Conservation (phyloP, 2,329 filamentous ascomycete genomes). For the Sporothrix humicola region DNA sequence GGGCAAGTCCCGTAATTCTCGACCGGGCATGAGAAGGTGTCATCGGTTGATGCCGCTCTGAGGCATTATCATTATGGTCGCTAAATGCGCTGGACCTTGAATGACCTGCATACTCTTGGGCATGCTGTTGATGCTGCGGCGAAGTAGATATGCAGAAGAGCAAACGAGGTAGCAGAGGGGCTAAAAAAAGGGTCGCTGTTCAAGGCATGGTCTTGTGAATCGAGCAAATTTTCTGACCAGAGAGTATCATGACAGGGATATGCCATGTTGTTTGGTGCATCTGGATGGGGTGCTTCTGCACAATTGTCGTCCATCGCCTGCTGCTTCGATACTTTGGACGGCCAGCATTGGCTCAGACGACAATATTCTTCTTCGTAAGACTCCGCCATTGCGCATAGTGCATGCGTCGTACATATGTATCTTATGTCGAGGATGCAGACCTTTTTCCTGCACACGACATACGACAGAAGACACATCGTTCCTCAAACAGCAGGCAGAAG, state of each 20-base stretch:
- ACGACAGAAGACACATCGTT: neutral
- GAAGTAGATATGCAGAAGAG: too few relatives aligned
- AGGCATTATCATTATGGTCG: neutral
- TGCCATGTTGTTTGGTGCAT: neutral
- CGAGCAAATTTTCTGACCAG: neutral
- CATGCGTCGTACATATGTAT: slow-evolving; percentile 20
- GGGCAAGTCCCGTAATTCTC: neutral
- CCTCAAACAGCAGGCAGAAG: neutral
- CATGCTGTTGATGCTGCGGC: neutral
- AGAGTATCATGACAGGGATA: slow-evolving; percentile 1
- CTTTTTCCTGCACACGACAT: neutral
- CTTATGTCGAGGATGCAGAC: neutral
- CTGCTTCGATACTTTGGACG: neutral
- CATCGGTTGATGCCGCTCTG: neutral
- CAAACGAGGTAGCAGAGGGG: too few relatives aligned
- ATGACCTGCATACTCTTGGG: neutral
- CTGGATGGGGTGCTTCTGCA: neutral
- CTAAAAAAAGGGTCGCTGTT: too few relatives aligned
- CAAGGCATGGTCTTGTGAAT: neutral
- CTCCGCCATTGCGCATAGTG: slow-evolving; percentile 11
- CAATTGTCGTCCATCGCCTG: neutral
- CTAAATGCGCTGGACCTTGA: neutral
- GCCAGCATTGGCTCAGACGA: neutral
- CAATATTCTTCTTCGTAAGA: neutral
- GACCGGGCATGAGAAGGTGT: neutral